phyloP scores from a whole-genome alignment of 176 grass and related monocot genomes.

The Tuctoria greenei region DNA sequence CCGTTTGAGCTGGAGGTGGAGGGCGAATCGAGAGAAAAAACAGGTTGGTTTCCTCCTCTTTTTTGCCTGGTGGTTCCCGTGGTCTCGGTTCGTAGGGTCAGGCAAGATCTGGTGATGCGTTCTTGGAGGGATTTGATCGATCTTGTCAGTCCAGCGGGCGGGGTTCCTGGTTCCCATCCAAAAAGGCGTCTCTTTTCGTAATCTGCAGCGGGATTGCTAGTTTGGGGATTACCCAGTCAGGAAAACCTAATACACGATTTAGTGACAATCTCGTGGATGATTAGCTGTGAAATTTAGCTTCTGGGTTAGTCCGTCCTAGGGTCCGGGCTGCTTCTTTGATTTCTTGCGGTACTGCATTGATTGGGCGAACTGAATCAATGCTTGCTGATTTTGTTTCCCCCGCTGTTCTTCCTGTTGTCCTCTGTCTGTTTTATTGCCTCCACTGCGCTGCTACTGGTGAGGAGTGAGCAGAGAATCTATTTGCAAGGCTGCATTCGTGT shows the following conservation, averaged over 20 bases:
- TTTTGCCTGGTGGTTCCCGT: neutral
- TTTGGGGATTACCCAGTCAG: neutral
- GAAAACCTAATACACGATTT: neutral
- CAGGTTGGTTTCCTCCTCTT: neutral
- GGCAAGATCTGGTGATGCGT: conserved; percentile 30
- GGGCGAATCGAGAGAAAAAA: neutral
- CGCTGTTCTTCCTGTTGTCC: conserved; percentile 19
- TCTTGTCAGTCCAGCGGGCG: conserved; percentile 9
- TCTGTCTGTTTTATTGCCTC: conserved; percentile 31
- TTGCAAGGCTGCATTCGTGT: conserved; percentile 33
- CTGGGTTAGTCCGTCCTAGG: neutral
- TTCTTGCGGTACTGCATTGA: conserved; percentile 20
- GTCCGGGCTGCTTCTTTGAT: conserved; percentile 7
- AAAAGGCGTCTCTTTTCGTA: neutral
- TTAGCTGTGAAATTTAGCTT: neutral
- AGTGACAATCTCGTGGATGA: neutral
- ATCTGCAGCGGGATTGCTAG: neutral
- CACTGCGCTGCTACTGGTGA: neutral
- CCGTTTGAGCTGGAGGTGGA: neutral
- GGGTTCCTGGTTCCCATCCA: neutral
- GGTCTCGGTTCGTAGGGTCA: neutral
- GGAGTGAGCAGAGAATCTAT: conserved; percentile 16
- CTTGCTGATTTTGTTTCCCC: neutral
- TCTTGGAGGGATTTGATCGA: conserved; percentile 30
- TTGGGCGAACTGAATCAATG: neutral